Percentiles rank a stretch among this genome's conserved stretches.
phyloP scores from a whole-genome alignment of 257 asterid species.

The Nicotiana benthamiana region DNA sequence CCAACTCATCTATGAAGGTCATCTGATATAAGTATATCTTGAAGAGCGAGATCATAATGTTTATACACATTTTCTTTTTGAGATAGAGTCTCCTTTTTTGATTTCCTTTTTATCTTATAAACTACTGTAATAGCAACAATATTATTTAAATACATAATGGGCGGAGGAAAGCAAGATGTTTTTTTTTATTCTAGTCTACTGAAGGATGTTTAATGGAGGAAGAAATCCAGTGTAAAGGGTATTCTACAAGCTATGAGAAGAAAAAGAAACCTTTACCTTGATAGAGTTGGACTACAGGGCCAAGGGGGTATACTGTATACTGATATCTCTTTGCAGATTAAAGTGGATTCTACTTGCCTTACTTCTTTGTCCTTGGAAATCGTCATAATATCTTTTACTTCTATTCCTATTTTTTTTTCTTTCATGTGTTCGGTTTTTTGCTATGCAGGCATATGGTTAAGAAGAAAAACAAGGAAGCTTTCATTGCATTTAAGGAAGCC shows the following conservation, averaged over 20 bases:
- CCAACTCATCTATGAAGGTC: neutral
- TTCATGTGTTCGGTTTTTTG: neutral
- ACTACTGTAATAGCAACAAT: neutral
- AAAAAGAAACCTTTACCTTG: neutral
- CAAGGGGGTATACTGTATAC: neutral
- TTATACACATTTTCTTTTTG: neutral
- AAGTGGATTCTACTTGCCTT: neutral
- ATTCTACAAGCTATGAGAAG: neutral
- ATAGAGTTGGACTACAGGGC: neutral
- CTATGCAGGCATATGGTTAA: slow-evolving; percentile 57
- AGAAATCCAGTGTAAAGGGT: neutral
- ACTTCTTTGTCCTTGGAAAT: neutral
- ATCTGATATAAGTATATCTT: neutral
- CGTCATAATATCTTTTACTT: neutral
- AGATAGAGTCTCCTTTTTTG: neutral
- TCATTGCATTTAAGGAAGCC: slow-evolving; percentile 95
- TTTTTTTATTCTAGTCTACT: neutral
- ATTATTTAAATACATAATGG: neutral
- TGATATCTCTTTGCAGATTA: neutral
- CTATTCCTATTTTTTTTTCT: neutral
- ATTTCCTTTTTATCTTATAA: neutral
- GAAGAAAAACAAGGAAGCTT: slow-evolving; percentile 71
- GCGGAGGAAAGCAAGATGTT: neutral
- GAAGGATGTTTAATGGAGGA: neutral
- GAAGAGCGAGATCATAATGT: neutral